These are phyloP conservation scores for Ambrosiella cleistominuta DNA, from an alignment of 2,329 filamentous ascomycete genomes.

Conservation along the genomic window DNA sequence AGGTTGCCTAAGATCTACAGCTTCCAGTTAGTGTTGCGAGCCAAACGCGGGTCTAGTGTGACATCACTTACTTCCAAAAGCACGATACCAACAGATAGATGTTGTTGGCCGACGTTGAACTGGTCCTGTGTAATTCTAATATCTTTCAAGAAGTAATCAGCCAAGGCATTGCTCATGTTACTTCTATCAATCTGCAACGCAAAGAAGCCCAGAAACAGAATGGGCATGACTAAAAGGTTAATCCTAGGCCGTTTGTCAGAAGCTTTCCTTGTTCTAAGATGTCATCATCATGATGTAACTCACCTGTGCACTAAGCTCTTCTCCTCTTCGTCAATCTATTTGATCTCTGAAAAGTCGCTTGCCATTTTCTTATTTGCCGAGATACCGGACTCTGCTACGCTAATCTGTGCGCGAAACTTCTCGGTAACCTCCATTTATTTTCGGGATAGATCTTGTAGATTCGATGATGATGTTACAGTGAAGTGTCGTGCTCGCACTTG, in stretches of 20 bases:
- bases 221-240: slow-evolving; percentile 27
- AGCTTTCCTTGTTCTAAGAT: not conserved
- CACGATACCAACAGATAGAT: slow-evolving; percentile 32
- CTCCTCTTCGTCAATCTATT: slow-evolving; percentile 19
- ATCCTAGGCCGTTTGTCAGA: slow-evolving; percentile 19
- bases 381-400: not conserved
- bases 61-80: slow-evolving; percentile 20
- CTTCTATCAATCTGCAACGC: slow-evolving; percentile 23
- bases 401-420: too few relatives aligned
- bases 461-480: too few relatives aligned
- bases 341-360: not conserved
- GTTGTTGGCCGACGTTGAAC: slow-evolving; percentile 33
- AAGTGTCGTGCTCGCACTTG: too few relatives aligned
- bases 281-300: not conserved
- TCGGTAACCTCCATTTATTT: too few relatives aligned
- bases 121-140: slow-evolving; percentile 32
- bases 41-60: not conserved
- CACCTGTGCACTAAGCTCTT: slow-evolving; percentile 18
- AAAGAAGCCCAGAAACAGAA: slow-evolving; percentile 29
- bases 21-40: not conserved
- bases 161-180: slow-evolving; percentile 30
- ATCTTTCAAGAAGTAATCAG: slow-evolving; percentile 31
- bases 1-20: slow-evolving; percentile 28
- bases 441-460: too few relatives aligned
- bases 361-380: not conserved